A percentile compares a stretch with the other conserved stretches of the same genome.
These are phyloP conservation scores for Irineochytrium annulatum DNA, from an alignment of 192 early-diverging fungal species.

Conservation along the genomic window DNA sequence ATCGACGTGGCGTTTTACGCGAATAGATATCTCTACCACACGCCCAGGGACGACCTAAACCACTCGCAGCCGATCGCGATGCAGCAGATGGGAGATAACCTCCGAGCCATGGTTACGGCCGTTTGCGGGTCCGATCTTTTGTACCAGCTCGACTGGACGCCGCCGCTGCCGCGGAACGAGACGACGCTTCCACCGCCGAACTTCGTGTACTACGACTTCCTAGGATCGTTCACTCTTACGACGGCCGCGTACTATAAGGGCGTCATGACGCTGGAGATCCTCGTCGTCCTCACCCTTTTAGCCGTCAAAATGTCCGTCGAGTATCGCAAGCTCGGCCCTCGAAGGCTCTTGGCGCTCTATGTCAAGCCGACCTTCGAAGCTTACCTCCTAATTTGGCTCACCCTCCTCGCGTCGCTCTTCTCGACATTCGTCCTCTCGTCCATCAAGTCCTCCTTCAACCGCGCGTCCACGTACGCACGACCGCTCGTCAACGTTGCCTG, in stretches of 20 bases:
- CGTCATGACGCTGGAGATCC: constrained; percentile 18
- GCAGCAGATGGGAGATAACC: constrained; percentile 46
- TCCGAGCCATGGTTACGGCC: constrained; percentile 21
- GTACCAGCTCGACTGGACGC: not conserved
- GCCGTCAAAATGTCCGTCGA: constrained; percentile 14
- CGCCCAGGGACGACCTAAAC: constrained; percentile 30
- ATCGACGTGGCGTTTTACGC: constrained; percentile 43
- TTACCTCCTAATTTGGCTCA: constrained; percentile 19
- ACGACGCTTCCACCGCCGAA: constrained; percentile 11
- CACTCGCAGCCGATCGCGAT: constrained; percentile 26
- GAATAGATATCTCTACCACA: constrained; percentile 44
- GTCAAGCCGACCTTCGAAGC: constrained; percentile 30
- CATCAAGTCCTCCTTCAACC: constrained; percentile 30
- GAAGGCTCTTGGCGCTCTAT: constrained; percentile 10
- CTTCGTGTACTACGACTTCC: constrained; percentile 41
- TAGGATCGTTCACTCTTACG: constrained; percentile 12
- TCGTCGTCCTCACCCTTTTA: constrained; percentile 5
- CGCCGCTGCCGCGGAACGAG: not conserved
- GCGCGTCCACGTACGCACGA: constrained; percentile 35
- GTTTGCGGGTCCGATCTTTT: constrained; percentile 15
- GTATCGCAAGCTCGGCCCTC: constrained; percentile 6
- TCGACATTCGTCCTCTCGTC: constrained; percentile 13
- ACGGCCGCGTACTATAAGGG: constrained; percentile 4
- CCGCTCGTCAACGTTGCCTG: constrained; percentile 32
- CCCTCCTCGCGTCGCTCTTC: not conserved